Evolutionary conservation across 345 rosid species (phyloP).

Genomic region (Iberis pinnata): DNA sequence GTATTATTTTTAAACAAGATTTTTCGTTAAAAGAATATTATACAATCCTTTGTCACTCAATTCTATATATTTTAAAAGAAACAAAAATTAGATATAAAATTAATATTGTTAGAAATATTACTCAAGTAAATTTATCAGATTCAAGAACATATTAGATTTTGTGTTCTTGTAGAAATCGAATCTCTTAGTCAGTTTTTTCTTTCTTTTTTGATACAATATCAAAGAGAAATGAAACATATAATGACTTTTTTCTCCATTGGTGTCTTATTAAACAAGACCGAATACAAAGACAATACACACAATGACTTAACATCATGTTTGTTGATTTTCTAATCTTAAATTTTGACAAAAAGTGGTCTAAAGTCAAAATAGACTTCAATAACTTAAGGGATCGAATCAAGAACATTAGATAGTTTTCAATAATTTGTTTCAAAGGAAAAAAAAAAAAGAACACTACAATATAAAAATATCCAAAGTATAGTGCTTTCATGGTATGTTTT

Average conservation of each 20-base stretch:
- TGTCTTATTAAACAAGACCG: no score
- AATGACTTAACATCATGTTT: no score
- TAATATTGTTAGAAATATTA: no score
- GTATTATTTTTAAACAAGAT: no score
- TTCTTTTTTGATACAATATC: neutral
- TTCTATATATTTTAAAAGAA: no score
- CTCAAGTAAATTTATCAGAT: no score
- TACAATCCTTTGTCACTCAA: no score
- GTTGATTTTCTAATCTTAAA: neutral
- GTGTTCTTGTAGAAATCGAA: neutral
- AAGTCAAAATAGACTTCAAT: slow-evolving; percentile 4
- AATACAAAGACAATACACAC: no score
- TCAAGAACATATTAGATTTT: no score
- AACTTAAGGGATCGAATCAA: neutral
- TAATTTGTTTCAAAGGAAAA: neutral
- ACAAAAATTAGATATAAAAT: no score
- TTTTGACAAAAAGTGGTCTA: neutral
- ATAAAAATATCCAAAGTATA: neutral
- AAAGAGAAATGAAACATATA: neutral
- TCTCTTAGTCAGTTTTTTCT: neutral
- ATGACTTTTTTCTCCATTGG: neutral
- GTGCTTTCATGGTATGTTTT: neutral
- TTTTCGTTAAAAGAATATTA: no score
- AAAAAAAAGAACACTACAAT: neutral
- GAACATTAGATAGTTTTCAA: neutral